Base-by-base conservation (phyloP, 495 filamentous ascomycete species). In the Aspergillus sparsus region DNA sequence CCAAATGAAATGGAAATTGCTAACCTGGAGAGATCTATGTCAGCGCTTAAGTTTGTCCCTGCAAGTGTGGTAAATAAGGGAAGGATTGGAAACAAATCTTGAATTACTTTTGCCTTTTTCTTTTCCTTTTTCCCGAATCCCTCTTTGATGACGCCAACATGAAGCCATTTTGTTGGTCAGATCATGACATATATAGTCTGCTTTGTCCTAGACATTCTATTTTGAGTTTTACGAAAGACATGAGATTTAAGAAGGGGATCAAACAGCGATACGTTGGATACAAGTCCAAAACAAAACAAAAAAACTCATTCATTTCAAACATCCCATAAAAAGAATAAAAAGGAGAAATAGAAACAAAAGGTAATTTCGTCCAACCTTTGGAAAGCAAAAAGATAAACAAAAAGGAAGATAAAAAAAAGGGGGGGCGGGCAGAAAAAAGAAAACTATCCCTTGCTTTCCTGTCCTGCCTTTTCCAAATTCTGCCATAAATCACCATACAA, bases 21-120 rank as follows among this genome's bases (percentile, higher is more conserved):
- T 18, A 83, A 87, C 55, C 74, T 97, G 10, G 79, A 86, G n/a
- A 81, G 80, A 32, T 90, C 89, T 5, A 93, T 97, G 91, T 89
- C 90, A 6, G 81, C 89, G 0, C 73, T 97, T 39, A 88, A 86
- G 49, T 92, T 97, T 68, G 85, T 96, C 7, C 93, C 93, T 15
- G 73, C 81, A 12, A 92, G 87, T 65, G 81, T 97, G 6, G 62
- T 67, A 46, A 73, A 72, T 50, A 62, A 61, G 21, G 62, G 49
- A 15, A 62, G 46, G 31, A 31, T 51, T 35, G 60, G 54, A 10
- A 62, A 45, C 33, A 53, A 39, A 13, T 45, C 58, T 37, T 61
- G 35, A 61, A 15, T 5, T 11, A 5, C 9, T 42, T 42, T 42
- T 42, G 15, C 15, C 39, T 11, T 42, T 27, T 27, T n/a, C n/a